Evolutionary conservation across 352 stramenopile species (phyloP), one percentile per base, ranked within the genome.

Genomic region (Globisporangium emineosum): DNA sequence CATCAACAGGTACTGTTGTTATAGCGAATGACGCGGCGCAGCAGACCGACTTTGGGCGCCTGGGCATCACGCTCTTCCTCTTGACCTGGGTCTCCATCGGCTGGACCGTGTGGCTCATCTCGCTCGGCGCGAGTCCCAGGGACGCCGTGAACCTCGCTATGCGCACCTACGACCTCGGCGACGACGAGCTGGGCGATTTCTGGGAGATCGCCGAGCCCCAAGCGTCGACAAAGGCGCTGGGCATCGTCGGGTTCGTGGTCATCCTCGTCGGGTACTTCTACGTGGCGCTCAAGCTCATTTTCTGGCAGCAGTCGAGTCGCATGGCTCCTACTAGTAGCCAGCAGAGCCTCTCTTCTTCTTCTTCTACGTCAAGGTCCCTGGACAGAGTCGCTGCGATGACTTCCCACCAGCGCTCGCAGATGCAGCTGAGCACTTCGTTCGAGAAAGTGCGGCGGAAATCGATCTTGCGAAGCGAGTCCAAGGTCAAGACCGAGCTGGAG

Each of bases 81-180:
- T 7, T 62, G 5, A 23, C 43, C 8, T 67, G 61, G 52, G 37
- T 67, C 29, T 67, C 42, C 23, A 40, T 67, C 42, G 61, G 52
- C 56, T 68, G 63, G 63, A 60, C 63, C 15, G 33, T 65, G 33
- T 65, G 45, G 63, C 35, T 68, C 55, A 59, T 19, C 3, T 57
- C 57, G 17, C 57, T 68, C 32, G 40, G 32, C 3, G 47, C 21
- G 33, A 60, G 43, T 23, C 63, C 63, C 10, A 6, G 7, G 4
- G 35, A 51, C n/a, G 52, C 63, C 1, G 21, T 68, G 25, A 66
- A 59, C 32, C 49, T 54, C 4, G 25, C 43, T 10, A 60, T 68
- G 45, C 30, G 30, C 19, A 68, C 63, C 10, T 19, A 45, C 9
- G 12, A 35, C 29, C 54, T 56, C 29, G 56, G 56, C 25, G 56